phyloP scores from a whole-genome alignment of 2,329 filamentous ascomycete species.

The Hypoxylon sp. region DNA sequence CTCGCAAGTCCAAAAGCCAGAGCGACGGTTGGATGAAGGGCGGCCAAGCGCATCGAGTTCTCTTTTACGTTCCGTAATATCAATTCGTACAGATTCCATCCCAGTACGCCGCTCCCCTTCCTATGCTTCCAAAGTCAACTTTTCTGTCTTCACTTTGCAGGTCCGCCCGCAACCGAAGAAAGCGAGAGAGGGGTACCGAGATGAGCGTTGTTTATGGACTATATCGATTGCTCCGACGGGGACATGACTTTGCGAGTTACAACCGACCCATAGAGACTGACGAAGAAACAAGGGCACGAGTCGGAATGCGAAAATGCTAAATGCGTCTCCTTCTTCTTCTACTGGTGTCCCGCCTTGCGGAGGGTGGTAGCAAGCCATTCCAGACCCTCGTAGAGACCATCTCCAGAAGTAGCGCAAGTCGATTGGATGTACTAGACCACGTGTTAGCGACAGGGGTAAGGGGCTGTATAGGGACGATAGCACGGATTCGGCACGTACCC shows the following conservation, averaged over 20 bases:
- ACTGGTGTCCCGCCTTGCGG: slow-evolving; percentile 75
- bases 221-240: slow-evolving; percentile 64
- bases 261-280: slow-evolving; percentile 61
- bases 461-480: too few relatives aligned
- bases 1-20: background rate
- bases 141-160: slow-evolving; percentile 43
- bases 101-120: slow-evolving; percentile 47
- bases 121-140: slow-evolving; percentile 46
- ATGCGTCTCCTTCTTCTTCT: slow-evolving; percentile 51
- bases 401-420: slow-evolving; percentile 97
- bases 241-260: slow-evolving; percentile 63
- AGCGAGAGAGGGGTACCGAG: slow-evolving; percentile 40
- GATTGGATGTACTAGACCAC: slow-evolving; percentile 91
- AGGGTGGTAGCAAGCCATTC: slow-evolving; percentile 89
- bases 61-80: slow-evolving; percentile 46
- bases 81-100: slow-evolving; percentile 51
- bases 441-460: slow-evolving; percentile 32
- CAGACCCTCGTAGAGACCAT: slow-evolving; percentile 99
- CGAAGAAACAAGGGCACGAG: slow-evolving; percentile 53
- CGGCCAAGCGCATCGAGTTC: slow-evolving; percentile 39
- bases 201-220: slow-evolving; percentile 56
- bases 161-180: slow-evolving; percentile 38
- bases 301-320: slow-evolving; percentile 45
- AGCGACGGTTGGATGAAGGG: slow-evolving; percentile 7
- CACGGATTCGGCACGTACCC: slow-evolving; percentile 70